Evolutionary conservation across 805 yeast genomes (phyloP).

Genomic region (Pichia sporocuriosa): DNA sequence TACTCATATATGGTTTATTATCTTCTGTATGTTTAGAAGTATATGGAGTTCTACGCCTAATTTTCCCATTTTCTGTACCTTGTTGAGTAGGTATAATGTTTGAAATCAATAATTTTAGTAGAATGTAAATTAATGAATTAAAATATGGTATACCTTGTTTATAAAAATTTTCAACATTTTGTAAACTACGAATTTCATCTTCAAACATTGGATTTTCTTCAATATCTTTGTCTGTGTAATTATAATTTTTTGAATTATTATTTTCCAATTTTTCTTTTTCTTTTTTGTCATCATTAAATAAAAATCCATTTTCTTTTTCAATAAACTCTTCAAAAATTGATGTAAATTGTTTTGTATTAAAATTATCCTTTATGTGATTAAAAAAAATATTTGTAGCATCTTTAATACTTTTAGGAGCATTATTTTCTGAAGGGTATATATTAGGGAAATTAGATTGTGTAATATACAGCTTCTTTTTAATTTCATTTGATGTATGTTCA

Average conservation of each 20-base stretch:
- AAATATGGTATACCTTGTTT: slow-evolving; percentile 43
- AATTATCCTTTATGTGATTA: slow-evolving; percentile 55
- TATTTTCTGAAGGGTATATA: slow-evolving; percentile 25
- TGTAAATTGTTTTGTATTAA: slow-evolving; percentile 67
- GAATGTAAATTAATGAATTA: slow-evolving; percentile 56
- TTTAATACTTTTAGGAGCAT: slow-evolving; percentile 64
- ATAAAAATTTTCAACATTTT: slow-evolving; percentile 59
- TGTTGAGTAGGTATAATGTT: slow-evolving; percentile 29
- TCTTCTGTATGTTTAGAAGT: slow-evolving; percentile 4
- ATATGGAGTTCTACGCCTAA: slow-evolving; percentile 16
- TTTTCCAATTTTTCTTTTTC: background rate
- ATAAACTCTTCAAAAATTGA: slow-evolving; percentile 63
- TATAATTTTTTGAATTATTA: slow-evolving; percentile 8
- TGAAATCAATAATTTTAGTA: slow-evolving; percentile 56
- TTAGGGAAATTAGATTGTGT: slow-evolving; percentile 30
- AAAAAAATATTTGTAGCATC: slow-evolving; percentile 73
- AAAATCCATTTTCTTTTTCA: slow-evolving; percentile 44
- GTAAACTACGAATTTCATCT: slow-evolving; percentile 36
- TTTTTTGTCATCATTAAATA: slow-evolving; percentile 11
- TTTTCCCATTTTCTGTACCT: slow-evolving; percentile 19
- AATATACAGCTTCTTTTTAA: slow-evolving; percentile 27
- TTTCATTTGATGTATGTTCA: slow-evolving; percentile 28
- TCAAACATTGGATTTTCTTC: slow-evolving; percentile 31
- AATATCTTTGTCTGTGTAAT: slow-evolving; percentile 24
- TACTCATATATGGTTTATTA: slow-evolving; percentile 14